Conservation (phyloP, 2,329 filamentous ascomycete genomes). For the Pseudocercospora musae region DNA sequence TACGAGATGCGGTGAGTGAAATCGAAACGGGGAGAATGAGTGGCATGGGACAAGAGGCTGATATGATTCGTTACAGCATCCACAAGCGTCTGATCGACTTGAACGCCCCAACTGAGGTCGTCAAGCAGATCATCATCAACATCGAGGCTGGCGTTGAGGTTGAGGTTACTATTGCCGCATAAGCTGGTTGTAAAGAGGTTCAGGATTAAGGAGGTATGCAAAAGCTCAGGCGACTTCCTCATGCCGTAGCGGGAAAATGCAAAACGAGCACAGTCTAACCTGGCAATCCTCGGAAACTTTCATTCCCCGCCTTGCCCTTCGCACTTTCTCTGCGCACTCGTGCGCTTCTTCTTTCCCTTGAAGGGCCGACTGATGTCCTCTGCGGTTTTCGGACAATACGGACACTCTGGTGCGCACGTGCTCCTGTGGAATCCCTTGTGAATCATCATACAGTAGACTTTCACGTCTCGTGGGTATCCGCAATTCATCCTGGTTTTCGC, state of each 20-base stretch:
- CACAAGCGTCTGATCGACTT: slow-evolving; percentile 51
- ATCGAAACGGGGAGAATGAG: slow-evolving; percentile 43
- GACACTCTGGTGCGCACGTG: background rate
- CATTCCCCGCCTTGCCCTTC: background rate
- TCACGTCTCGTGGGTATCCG: no score
- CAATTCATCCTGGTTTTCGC: no score
- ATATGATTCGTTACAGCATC: slow-evolving; percentile 26
- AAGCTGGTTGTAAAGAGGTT: slow-evolving; percentile 34
- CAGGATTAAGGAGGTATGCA: background rate
- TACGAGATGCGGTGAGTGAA: slow-evolving; percentile 88
- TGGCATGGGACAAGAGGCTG: background rate
- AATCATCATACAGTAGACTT: no score
- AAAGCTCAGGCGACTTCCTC: background rate
- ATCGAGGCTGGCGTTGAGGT: slow-evolving; percentile 92
- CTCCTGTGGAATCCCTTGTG: background rate
- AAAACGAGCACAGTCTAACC: background rate
- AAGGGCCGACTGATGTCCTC: background rate
- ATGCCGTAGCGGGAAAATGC: slow-evolving; percentile 6
- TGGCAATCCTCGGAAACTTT: background rate
- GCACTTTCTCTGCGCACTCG: background rate
- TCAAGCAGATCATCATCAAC: slow-evolving; percentile 96
- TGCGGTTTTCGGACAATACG: background rate
- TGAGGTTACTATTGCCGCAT: slow-evolving; percentile 87
- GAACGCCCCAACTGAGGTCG: slow-evolving; percentile 94
- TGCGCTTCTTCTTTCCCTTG: background rate